A percentile compares a stretch with the other conserved stretches of the same genome.
Conservation (phyloP, 129 eudicot species). For the Artemisia tridentata region DNA sequence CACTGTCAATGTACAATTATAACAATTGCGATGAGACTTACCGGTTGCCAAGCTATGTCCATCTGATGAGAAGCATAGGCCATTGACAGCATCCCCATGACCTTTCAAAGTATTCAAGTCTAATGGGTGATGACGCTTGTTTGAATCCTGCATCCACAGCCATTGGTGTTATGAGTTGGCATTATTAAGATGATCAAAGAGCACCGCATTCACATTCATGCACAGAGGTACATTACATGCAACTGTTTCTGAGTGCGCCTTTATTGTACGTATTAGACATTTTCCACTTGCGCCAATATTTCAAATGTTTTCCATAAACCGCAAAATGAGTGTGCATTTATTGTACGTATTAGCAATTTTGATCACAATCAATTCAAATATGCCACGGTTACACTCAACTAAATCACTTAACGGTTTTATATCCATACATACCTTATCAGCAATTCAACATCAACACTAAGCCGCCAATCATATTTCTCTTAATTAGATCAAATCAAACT, state of each 20-base stretch:
- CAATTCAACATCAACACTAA: slow-evolving; percentile 16
- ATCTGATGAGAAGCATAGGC: slow-evolving; percentile 74
- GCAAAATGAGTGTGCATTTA: neutral
- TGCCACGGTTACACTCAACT: neutral
- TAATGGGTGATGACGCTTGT: slow-evolving; percentile 85
- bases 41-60: slow-evolving; percentile 89
- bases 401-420: slow-evolving; percentile 1
- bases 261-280: neutral
- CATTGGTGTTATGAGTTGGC: slow-evolving; percentile 15
- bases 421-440: neutral
- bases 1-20: slow-evolving; percentile 6
- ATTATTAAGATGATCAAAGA: slow-evolving; percentile 3
- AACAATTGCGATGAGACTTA: slow-evolving; percentile 28
- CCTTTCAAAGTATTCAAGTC: slow-evolving; percentile 97
- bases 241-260: neutral
- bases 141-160: slow-evolving; percentile 57
- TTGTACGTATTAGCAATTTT: neutral
- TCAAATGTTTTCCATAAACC: neutral
- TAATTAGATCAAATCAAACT: slow-evolving; percentile 12
- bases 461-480: slow-evolving; percentile 16
- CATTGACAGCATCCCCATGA: slow-evolving; percentile 84
- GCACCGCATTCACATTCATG: neutral
- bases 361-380: slow-evolving; percentile 1
- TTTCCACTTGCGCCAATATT: slow-evolving; percentile 11
- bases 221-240: neutral